phyloP scores from a whole-genome alignment of 768 basidiomycete species.

The Boletus rex-veris region DNA sequence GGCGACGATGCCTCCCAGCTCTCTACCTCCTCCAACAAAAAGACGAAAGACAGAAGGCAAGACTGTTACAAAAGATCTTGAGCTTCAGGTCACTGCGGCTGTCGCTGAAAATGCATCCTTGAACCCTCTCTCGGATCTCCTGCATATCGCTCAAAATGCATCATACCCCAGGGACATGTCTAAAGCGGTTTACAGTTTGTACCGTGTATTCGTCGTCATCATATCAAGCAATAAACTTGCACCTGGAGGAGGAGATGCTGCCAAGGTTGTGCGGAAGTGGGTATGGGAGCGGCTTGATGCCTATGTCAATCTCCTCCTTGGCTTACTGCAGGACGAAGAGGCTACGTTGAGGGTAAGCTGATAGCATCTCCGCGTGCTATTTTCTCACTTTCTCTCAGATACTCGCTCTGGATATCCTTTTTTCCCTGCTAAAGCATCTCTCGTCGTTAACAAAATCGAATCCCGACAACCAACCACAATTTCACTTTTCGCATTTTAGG shows the following conservation, averaged over 20 bases:
- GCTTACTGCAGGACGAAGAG: slow-evolving; percentile 76
- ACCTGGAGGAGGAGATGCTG: slow-evolving; percentile 47
- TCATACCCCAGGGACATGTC: slow-evolving; percentile 55
- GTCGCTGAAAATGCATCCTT: slow-evolving; percentile 57
- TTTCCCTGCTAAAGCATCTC: slow-evolving; percentile 73
- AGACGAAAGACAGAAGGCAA: slow-evolving; percentile 41
- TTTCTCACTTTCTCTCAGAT: slow-evolving; percentile 39
- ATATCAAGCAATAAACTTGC: slow-evolving; percentile 58
- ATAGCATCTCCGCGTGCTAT: not conserved
- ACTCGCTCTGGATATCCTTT: slow-evolving; percentile 69
- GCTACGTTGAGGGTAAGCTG: slow-evolving; percentile 62
- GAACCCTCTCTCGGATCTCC: slow-evolving; percentile 74
- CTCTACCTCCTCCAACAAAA: slow-evolving; percentile 52
- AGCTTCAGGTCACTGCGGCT: slow-evolving; percentile 53
- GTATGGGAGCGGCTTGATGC: slow-evolving; percentile 68
- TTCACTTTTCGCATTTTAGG: slow-evolving; percentile 66
- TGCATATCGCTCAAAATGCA: slow-evolving; percentile 50
- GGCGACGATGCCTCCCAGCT: slow-evolving; percentile 34
- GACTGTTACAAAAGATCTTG: slow-evolving; percentile 43
- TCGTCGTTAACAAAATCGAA: slow-evolving; percentile 55
- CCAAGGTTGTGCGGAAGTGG: slow-evolving; percentile 70
- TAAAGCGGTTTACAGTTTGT: slow-evolving; percentile 79
- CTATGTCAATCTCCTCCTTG: slow-evolving; percentile 66
- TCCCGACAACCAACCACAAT: slow-evolving; percentile 51
- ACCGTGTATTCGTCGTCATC: slow-evolving; percentile 69